Base-by-base conservation (phyloP, 2,329 filamentous ascomycete genomes). In the Fusarium gaditjirri region DNA sequence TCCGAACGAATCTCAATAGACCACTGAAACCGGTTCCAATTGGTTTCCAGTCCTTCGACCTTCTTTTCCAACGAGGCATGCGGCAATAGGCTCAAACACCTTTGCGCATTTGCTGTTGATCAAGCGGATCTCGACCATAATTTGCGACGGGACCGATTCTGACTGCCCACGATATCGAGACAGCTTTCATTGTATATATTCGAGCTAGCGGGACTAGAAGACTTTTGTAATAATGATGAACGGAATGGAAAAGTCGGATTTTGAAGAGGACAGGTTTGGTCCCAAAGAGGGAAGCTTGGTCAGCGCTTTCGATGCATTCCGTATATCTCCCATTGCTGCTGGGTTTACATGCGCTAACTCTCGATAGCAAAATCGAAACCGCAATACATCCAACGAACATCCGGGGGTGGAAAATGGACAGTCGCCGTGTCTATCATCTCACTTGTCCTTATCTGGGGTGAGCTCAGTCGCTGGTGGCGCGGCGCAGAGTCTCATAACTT, bases 261-360 rank as follows among this genome's bases (percentile, higher is more conserved):
- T 95, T 76, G 88, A 94, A 78, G 94, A 97, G 77, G 92, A 93
- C 81, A 85, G 89, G 72, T 97, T 97, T 84, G 93, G 89, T 78
- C 91, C 93, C 76, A 91, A 92, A 80, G 86, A 89, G 61, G 86
- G 83, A 43, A 76, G 71, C 81, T 88, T 92, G 64, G 90, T 97
- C 78, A 92, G 91, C 82, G 94, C 95, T 66, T 99, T 99, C 83
- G 96, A 99, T 86, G 95, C 95, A 74, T 99, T 99, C 82, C 95
- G 94, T 97, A 89, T 80, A 93, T 76, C 42, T 47, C 33, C 46
- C 56, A 25, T 41, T 38, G 5, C 47, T 54, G 54, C 31, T 44
- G 21, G 13, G 29, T 44, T 19, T 44, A 25, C 56, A 16, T 33
- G 42, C 41, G 54, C 73, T 78, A 60, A 77, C 70, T 47, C 21